Base-by-base conservation (phyloP, 2,329 filamentous ascomycete genomes). In the Talaromyces sp. region DNA sequence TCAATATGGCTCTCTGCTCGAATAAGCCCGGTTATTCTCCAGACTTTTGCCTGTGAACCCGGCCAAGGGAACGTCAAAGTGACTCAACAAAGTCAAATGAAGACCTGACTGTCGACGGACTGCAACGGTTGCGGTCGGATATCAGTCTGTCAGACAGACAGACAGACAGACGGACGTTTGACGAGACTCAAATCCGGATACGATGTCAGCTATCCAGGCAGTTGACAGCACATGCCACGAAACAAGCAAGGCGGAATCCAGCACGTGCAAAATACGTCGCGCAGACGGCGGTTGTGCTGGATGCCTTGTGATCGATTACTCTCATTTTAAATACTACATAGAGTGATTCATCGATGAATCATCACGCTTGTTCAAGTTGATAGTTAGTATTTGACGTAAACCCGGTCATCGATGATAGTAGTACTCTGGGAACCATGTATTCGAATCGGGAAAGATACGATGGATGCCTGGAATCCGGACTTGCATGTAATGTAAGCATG, bases 191-290 rank as follows among this genome's bases (percentile, higher is more conserved):
- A n/a, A n/a, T n/a, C n/a, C n/a, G n/a, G 42, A 44, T 14, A 14
- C 42, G 18, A 40, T 2, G 12, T 12, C 35, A 12, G 16, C 39
- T 21, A n/a, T 3, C n/a, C n/a, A n/a, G n/a, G n/a, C 9, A 42
- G n/a, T 14, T 54, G 48, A 33, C n/a, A 54, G 12, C 48, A 54
- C 25, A 33, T 31, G 28, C 23, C 11, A 31, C 11, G 8, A 6
- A 4, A 28, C 12, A 54, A 21, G 35, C 28, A 14, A 54, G 48
- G 48, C 48, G 28, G 28, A 54, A 35, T 35, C 48, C 9, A 9
- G 48, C 48, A 54, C 48, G 28, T 54, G 48, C 48, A 54, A 54
- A 54, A 21, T 54, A 54, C 48, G 9, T 18, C 25, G 48, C 48
- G 48, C 28, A 18, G 48, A 35, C 48, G 16, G 48, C 48, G 28